phyloP scores from a whole-genome alignment of 73 alveolate species.

The Symbiodinium pilosum region DNA sequence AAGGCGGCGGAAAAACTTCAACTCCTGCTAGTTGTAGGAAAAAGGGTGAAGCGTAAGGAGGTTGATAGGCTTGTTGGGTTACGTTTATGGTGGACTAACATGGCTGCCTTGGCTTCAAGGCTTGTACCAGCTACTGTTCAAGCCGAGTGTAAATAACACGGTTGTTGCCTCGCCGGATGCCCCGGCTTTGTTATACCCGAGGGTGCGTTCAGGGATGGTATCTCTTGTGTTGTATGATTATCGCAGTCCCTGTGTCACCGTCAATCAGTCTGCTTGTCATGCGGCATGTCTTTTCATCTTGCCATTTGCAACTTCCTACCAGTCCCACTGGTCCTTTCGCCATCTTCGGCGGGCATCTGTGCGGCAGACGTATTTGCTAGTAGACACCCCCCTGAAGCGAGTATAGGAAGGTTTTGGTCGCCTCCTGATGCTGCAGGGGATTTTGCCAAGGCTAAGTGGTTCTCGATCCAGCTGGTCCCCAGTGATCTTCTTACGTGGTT shows the following conservation, averaged over 20 bases:
- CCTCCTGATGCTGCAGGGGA: background rate
- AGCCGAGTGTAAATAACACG: background rate
- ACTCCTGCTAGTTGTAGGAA: background rate
- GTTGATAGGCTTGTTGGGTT: background rate
- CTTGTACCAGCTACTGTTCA: background rate
- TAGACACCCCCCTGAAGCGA: too few species aligned
- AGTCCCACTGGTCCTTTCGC: background rate
- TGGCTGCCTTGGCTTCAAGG: background rate
- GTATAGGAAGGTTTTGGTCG: background rate
- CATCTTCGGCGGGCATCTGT: background rate
- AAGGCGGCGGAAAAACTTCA: background rate
- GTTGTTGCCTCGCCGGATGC: background rate
- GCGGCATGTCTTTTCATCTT: background rate
- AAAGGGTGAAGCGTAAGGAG: background rate
- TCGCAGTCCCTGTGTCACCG: background rate
- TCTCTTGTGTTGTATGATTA: conserved; percentile 2
- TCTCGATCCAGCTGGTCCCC: background rate
- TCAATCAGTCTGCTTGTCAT: background rate
- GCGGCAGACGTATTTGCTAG: background rate
- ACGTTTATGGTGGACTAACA: background rate
- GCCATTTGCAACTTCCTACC: background rate
- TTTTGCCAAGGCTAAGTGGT: background rate
- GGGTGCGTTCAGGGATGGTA: background rate
- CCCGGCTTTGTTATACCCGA: background rate
- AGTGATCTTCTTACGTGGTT: conserved; percentile 22